Evolutionary conservation across 2,329 filamentous ascomycete species (phyloP).

Genomic region (Microthyrium microscopicum): DNA sequence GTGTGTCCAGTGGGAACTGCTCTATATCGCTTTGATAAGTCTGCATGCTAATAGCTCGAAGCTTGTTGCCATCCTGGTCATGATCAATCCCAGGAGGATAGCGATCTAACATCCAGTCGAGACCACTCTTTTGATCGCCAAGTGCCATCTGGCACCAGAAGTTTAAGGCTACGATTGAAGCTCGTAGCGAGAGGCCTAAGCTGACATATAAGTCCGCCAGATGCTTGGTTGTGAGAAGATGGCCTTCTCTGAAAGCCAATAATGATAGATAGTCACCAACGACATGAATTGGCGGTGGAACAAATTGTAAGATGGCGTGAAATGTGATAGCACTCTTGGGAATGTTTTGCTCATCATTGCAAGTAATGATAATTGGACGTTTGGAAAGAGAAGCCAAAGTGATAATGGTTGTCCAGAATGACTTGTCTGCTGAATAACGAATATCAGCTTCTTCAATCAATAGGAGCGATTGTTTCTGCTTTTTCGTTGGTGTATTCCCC

Average conservation of each 20-base stretch:
- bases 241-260: conserved; percentile 76
- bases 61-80: conserved; percentile 47
- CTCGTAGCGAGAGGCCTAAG: conserved; percentile 58
- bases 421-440: conserved; percentile 86
- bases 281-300: conserved; percentile 45
- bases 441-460: conserved; percentile 87
- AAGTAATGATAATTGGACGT: conserved; percentile 86
- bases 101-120: conserved; percentile 74
- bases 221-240: conserved; percentile 52
- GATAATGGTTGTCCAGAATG: conserved; percentile 77
- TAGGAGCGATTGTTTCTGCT: conserved; percentile 85
- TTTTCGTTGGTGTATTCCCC: conserved; percentile 16
- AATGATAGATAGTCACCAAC: conserved; percentile 68
- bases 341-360: conserved; percentile 76
- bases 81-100: conserved; percentile 58
- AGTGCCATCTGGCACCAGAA: conserved; percentile 97
- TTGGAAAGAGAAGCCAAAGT: conserved; percentile 69
- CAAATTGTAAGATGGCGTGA: conserved; percentile 70
- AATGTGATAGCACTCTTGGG: conserved; percentile 53
- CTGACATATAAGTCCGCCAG: conserved; percentile 54
- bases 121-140: conserved; percentile 71
- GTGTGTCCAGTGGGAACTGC: too few species aligned
- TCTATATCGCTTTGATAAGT: conserved; percentile 43
- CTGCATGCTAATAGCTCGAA: conserved; percentile 65
- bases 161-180: conserved; percentile 66